Evolutionary conservation across 2,329 filamentous ascomycete genomes (phyloP).

Genomic region (Calonectria hongkongensis): DNA sequence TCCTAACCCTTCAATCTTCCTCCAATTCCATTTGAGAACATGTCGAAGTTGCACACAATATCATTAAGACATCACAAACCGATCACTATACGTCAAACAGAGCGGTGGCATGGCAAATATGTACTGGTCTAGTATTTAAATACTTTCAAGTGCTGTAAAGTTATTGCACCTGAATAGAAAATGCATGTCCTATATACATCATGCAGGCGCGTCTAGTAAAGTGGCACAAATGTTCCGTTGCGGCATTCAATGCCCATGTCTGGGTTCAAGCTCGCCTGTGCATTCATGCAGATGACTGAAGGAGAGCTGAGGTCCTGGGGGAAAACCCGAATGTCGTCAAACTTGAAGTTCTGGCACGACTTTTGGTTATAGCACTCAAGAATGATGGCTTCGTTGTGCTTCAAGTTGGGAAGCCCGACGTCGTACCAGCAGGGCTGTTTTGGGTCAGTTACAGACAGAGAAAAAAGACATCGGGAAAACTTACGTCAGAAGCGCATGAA

Average conservation of each 20-base stretch:
- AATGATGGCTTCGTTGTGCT: constrained; percentile 40
- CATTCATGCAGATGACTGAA: constrained; percentile 38
- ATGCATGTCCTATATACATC: not conserved
- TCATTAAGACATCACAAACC: not conserved
- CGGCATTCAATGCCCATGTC: constrained; percentile 35
- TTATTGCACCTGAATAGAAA: not conserved
- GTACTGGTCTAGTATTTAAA: not conserved
- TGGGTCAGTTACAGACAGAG: not conserved
- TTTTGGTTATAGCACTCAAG: constrained; percentile 38
- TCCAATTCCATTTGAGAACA: no score
- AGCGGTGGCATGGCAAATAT: not conserved
- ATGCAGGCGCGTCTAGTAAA: constrained; percentile 16
- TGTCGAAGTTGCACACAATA: not conserved
- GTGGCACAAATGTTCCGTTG: constrained; percentile 34
- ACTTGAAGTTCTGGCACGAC: constrained; percentile 39
- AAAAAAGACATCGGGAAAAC: not conserved
- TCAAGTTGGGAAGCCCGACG: constrained; percentile 34
- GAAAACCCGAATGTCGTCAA: constrained; percentile 32
- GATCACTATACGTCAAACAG: not conserved
- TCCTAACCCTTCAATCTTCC: no score
- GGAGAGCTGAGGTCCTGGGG: constrained; percentile 34
- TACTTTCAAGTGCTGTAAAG: not conserved
- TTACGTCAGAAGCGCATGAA: constrained; percentile 37
- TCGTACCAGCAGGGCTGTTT: constrained; percentile 37
- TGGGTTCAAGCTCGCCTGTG: constrained; percentile 28